These are phyloP conservation scores for Brasilioporus rufonigricans DNA, from an alignment of 768 basidiomycete genomes.

Conservation along the genomic window DNA sequence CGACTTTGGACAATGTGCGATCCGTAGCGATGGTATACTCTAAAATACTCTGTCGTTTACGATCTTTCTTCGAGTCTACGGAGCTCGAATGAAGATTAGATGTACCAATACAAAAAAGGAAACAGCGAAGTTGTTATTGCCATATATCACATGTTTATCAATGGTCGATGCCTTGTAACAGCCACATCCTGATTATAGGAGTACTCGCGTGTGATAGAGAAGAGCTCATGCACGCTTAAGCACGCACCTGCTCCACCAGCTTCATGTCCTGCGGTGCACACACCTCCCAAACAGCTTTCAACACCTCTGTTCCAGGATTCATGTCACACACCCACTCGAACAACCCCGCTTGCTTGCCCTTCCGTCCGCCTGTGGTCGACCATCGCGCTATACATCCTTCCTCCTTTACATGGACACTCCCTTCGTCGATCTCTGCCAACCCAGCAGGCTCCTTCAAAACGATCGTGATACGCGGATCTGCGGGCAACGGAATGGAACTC, in stretches of 20 bases:
- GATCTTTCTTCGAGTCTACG: too few relatives aligned
- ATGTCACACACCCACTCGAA: conserved; percentile 32
- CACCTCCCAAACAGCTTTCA: conserved; percentile 32
- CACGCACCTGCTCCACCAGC: conserved; percentile 8
- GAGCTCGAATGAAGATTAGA: neutral
- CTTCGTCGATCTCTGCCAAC: conserved; percentile 21
- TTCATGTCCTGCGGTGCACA: conserved; percentile 22
- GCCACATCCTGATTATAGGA: neutral
- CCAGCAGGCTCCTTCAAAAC: conserved; percentile 25
- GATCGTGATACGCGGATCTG: conserved; percentile 29
- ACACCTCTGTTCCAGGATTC: conserved; percentile 20
- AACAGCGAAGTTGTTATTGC: neutral
- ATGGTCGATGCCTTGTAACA: neutral
- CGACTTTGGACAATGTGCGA: conserved; percentile 64
- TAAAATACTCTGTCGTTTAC: neutral
- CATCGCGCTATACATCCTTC: conserved; percentile 19
- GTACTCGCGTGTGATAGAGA: neutral
- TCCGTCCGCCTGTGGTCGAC: conserved; percentile 16
- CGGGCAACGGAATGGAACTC: conserved; percentile 26
- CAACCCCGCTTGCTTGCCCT: conserved; percentile 21
- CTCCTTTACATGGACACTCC: conserved; percentile 4
- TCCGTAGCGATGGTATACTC: conserved; percentile 53
- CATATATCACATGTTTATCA: neutral
- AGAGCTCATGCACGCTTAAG: neutral
- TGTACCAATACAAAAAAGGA: neutral